Percentiles rank a stretch among this genome's conserved stretches.
phyloP scores from a whole-genome alignment of 148 eudicot genomes.

The Beta vulgaris region DNA sequence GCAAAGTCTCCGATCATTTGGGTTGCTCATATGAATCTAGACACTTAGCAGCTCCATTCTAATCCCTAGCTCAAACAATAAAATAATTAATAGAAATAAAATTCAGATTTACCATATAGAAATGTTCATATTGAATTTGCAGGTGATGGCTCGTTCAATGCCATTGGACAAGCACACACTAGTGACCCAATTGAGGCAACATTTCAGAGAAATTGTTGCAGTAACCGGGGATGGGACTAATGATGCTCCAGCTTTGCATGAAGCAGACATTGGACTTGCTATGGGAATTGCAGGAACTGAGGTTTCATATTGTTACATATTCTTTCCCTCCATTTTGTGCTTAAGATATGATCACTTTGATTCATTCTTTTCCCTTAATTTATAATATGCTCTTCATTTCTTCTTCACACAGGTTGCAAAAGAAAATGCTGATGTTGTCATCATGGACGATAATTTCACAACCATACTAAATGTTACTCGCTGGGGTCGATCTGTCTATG shows the following conservation, averaged over 20 bases:
- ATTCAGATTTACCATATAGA: not conserved
- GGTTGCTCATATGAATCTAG: too few species aligned
- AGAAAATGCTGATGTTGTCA: constrained; percentile 80
- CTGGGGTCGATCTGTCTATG: constrained; percentile 85
- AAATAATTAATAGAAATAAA: not conserved
- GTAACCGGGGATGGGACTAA: constrained; percentile 93
- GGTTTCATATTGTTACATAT: constrained; percentile 32
- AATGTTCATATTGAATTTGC: not conserved
- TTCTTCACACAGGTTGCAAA: constrained; percentile 62
- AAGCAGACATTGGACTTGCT: constrained; percentile 86
- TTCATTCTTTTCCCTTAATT: not conserved
- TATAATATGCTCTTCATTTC: not conserved
- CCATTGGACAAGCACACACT: constrained; percentile 70
- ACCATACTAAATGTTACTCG: constrained; percentile 71
- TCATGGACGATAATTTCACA: constrained; percentile 75
- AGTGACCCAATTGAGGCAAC: constrained; percentile 49
- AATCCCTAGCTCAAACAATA: not conserved
- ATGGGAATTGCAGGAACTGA: constrained; percentile 91
- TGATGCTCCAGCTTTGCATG: constrained; percentile 85
- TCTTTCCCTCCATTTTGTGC: not conserved
- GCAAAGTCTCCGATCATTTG: too few species aligned
- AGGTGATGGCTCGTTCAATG: constrained; percentile 84
- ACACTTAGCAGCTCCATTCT: too few species aligned
- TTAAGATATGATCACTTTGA: not conserved
- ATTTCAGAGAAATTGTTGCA: constrained; percentile 62